Percentiles rank a stretch among this genome's conserved stretches.
phyloP scores from a whole-genome alignment of 495 filamentous ascomycete genomes.

The Lichenothelia convexa region DNA sequence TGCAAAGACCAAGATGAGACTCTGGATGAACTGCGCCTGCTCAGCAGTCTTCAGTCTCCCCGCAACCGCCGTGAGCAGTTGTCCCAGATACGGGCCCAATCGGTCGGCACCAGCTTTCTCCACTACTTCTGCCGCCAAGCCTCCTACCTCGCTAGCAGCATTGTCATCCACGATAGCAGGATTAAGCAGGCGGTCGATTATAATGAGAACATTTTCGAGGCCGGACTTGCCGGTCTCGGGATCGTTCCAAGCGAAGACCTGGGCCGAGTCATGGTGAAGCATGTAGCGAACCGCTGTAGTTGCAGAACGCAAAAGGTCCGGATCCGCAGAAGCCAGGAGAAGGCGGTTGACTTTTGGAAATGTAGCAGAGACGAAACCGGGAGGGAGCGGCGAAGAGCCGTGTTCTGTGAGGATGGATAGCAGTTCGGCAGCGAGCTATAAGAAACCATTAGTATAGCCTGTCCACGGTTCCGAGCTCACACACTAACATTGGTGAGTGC shows the following conservation, averaged over 20 bases:
- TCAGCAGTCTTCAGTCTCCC: slow-evolving; percentile 61
- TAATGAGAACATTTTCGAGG: slow-evolving; percentile 69
- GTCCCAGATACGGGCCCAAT: slow-evolving; percentile 72
- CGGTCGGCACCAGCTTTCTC: slow-evolving; percentile 81
- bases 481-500: slow-evolving; percentile 49
- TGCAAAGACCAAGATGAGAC: slow-evolving; percentile 86
- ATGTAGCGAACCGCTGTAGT: slow-evolving; percentile 75
- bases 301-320: slow-evolving; percentile 71
- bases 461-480: slow-evolving; percentile 1
- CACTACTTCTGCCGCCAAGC: slow-evolving; percentile 82
- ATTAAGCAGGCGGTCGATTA: slow-evolving; percentile 83
- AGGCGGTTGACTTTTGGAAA: slow-evolving; percentile 76
- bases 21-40: slow-evolving; percentile 73
- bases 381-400: slow-evolving; percentile 64
- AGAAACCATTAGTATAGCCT: not conserved
- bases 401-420: slow-evolving; percentile 64
- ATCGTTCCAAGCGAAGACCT: slow-evolving; percentile 66
- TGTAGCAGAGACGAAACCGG: slow-evolving; percentile 65
- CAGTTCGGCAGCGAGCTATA: slow-evolving; percentile 62
- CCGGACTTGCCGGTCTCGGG: slow-evolving; percentile 57
- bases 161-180: slow-evolving; percentile 60
- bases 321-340: slow-evolving; percentile 60
- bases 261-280: slow-evolving; percentile 67
- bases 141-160: slow-evolving; percentile 87
- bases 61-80: slow-evolving; percentile 86